Evolutionary conservation across 2,329 filamentous ascomycete species (phyloP).

Genomic region (Fusarium phyllophilum): DNA sequence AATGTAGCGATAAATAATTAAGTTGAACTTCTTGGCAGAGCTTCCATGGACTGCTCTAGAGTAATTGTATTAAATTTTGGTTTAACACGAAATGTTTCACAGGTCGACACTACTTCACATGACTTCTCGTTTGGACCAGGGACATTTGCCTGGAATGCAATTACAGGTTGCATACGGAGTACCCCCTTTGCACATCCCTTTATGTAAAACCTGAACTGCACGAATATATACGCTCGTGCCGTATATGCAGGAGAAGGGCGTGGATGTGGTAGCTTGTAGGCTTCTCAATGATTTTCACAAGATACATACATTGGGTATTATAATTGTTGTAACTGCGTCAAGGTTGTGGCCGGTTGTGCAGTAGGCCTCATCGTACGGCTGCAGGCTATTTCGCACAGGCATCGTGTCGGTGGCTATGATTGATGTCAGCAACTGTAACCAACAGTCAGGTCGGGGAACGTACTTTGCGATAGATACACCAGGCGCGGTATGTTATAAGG

Average conservation of each 20-base stretch:
- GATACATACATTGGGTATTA: background rate
- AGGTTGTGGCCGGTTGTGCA: no score
- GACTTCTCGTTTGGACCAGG: background rate
- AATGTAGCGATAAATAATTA: background rate
- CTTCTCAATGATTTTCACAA: background rate
- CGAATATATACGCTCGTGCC: background rate
- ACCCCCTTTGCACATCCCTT: background rate
- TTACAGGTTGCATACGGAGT: background rate
- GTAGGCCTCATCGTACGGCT: no score
- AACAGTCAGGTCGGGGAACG: no score
- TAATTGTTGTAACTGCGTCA: no score
- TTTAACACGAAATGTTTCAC: background rate
- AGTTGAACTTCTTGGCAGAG: background rate
- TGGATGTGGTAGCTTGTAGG: background rate
- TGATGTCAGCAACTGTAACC: no score
- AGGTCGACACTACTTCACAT: background rate
- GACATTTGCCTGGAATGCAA: conserved; percentile 14
- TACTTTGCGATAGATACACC: no score
- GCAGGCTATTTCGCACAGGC: no score
- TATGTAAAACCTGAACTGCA: background rate
- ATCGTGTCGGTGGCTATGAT: no score
- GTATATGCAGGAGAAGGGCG: background rate
- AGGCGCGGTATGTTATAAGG: no score
- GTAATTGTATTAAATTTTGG: background rate
- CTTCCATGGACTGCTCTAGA: background rate